Conservation (phyloP, 257 asterid genomes). For the Henckelia pumila region DNA sequence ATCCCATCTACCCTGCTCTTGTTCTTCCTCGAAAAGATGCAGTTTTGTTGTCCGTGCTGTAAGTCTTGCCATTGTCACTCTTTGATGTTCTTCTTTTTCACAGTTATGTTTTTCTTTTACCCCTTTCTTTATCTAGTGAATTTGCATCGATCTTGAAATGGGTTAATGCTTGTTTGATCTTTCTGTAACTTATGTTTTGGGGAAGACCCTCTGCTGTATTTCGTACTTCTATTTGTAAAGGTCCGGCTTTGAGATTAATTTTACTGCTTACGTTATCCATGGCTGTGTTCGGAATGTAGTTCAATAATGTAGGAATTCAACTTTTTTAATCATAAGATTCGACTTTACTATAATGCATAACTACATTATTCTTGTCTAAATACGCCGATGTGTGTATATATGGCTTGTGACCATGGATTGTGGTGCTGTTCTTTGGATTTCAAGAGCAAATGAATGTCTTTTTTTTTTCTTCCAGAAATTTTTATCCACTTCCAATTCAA, state of each 20-base stretch:
- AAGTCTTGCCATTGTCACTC: slow-evolving; percentile 12
- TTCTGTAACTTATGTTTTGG: not conserved
- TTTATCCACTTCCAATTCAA: not conserved
- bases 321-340: not conserved
- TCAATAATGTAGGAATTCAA: not conserved
- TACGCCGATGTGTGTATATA: too few relatives aligned
- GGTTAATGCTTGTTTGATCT: too few relatives aligned
- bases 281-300: not conserved
- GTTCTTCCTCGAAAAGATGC: slow-evolving; percentile 18
- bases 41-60: slow-evolving; percentile 61
- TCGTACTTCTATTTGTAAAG: too few relatives aligned
- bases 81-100: not conserved
- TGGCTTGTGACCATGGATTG: not conserved
- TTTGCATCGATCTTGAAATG: too few relatives aligned
- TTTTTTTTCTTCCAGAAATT: too few relatives aligned
- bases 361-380: not conserved
- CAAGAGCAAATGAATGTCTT: not conserved
- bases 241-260: not conserved
- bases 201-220: not conserved
- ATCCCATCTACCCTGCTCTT: too few relatives aligned
- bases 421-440: not conserved
- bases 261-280: not conserved
- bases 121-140: too few relatives aligned
- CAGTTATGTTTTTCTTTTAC: too few relatives aligned
- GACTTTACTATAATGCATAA: not conserved